phyloP scores from a whole-genome alignment of 768 basidiomycete genomes.

The Lactarius tabidus region DNA sequence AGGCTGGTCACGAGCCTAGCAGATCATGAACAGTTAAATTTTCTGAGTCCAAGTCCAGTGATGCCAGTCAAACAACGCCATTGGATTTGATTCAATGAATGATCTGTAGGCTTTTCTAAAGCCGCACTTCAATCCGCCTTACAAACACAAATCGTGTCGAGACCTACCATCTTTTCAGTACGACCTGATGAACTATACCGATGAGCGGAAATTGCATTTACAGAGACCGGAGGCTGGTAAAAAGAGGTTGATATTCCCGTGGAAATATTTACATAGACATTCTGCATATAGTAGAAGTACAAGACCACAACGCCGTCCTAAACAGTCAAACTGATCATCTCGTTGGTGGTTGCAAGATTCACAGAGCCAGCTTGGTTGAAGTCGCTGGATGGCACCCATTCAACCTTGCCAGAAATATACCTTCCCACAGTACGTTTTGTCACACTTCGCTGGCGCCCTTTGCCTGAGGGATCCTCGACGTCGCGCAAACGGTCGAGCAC shows the following conservation, averaged over 20 bases:
- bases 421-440: background rate
- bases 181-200: background rate
- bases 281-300: background rate
- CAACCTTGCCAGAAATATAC: background rate
- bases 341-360: slow-evolving; percentile 9
- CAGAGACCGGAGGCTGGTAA: background rate
- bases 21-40: background rate
- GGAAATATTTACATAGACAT: background rate
- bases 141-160: background rate
- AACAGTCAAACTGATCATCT: slow-evolving; percentile 1
- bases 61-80: too few species aligned
- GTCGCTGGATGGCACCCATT: slow-evolving; percentile 3
- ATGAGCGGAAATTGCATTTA: background rate
- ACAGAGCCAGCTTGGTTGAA: background rate
- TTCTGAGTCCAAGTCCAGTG: background rate
- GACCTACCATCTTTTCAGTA: background rate
- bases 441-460: slow-evolving; percentile 33
- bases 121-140: background rate
- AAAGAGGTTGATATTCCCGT: background rate
- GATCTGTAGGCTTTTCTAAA: too few species aligned
- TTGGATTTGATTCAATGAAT: too few species aligned
- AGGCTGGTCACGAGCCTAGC: too few species aligned
- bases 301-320: background rate
- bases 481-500: slow-evolving; percentile 24
- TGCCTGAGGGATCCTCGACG: slow-evolving; percentile 36